phyloP scores from a whole-genome alignment of 805 yeast species.

The Metschnikowia amazonensis region DNA sequence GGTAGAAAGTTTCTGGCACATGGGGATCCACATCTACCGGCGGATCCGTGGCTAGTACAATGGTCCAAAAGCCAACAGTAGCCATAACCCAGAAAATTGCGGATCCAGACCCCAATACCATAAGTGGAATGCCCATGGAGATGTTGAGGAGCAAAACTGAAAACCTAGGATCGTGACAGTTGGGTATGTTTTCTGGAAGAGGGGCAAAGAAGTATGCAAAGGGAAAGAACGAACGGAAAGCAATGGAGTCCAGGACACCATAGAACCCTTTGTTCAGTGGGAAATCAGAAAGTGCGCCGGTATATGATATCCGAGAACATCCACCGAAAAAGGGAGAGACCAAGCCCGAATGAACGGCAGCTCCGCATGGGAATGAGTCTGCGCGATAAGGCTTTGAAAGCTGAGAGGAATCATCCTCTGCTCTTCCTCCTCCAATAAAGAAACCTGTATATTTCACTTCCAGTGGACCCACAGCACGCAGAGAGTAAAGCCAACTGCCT shows the following conservation, averaged over 20 bases:
- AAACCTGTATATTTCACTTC: constrained; percentile 66
- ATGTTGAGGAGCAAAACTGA: constrained; percentile 56
- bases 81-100: constrained; percentile 54
- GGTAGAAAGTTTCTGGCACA: constrained; percentile 51
- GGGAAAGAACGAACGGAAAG: constrained; percentile 71
- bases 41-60: constrained; percentile 72
- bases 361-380: constrained; percentile 85
- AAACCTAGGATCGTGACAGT: constrained; percentile 69
- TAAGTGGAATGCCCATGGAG: constrained; percentile 57
- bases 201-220: constrained; percentile 60
- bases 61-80: constrained; percentile 79
- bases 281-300: constrained; percentile 47
- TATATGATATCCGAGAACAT: constrained; percentile 63
- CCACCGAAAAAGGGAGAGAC: constrained; percentile 76
- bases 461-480: constrained; percentile 67
- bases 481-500: constrained; percentile 71
- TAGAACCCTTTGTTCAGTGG: constrained; percentile 45
- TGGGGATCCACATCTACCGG: constrained; percentile 59
- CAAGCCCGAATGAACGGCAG: constrained; percentile 83
- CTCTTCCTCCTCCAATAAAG: constrained; percentile 72
- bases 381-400: constrained; percentile 70
- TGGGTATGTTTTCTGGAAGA: constrained; percentile 32
- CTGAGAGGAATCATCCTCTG: constrained; percentile 8
- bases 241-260: constrained; percentile 52
- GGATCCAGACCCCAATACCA: constrained; percentile 45